These are phyloP conservation scores for Salvia miltiorrhiza DNA, from an alignment of 257 asterid genomes.

Conservation along the genomic window DNA sequence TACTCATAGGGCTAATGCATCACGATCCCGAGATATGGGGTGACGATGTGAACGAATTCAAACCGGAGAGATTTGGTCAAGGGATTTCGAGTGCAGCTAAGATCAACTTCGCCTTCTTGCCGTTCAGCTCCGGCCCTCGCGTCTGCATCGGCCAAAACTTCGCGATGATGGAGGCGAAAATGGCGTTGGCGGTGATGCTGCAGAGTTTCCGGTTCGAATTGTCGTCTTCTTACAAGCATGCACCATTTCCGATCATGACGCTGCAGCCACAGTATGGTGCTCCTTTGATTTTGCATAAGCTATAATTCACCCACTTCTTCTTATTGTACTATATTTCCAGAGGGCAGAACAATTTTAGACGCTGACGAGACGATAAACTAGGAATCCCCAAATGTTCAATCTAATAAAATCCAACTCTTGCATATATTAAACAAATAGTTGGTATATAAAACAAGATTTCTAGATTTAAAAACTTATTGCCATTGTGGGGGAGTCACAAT, in stretches of 20 bases:
- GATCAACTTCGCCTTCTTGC: conserved; percentile 19
- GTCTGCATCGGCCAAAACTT: conserved; percentile 35
- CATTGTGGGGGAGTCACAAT: too few relatives aligned
- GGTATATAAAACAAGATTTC: too few relatives aligned
- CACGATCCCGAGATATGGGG: conserved; percentile 38
- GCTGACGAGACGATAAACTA: too few relatives aligned
- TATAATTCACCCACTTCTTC: neutral
- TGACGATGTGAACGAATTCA: conserved; percentile 30
- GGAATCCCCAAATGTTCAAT: too few relatives aligned
- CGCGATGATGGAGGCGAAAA: conserved; percentile 27
- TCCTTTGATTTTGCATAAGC: conserved; percentile 18
- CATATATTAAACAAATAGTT: too few relatives aligned
- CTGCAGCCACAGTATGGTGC: conserved; percentile 39
- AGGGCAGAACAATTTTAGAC: too few relatives aligned
- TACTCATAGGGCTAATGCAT: conserved; percentile 28
- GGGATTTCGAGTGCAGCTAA: conserved; percentile 30
- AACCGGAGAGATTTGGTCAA: conserved; percentile 34
- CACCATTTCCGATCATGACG: conserved; percentile 23
- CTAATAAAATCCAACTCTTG: too few relatives aligned
- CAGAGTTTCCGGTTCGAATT: conserved; percentile 29
- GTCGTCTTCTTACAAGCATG: conserved; percentile 29
- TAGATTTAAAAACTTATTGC: too few relatives aligned
- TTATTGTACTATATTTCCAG: too few relatives aligned
- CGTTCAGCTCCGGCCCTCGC: conserved; percentile 37
- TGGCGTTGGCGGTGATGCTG: conserved; percentile 24